Evolutionary conservation across 2,329 filamentous ascomycete species (phyloP), one percentile per base, ranked within the genome.

Genomic region (Talaromyces amestolkiae): DNA sequence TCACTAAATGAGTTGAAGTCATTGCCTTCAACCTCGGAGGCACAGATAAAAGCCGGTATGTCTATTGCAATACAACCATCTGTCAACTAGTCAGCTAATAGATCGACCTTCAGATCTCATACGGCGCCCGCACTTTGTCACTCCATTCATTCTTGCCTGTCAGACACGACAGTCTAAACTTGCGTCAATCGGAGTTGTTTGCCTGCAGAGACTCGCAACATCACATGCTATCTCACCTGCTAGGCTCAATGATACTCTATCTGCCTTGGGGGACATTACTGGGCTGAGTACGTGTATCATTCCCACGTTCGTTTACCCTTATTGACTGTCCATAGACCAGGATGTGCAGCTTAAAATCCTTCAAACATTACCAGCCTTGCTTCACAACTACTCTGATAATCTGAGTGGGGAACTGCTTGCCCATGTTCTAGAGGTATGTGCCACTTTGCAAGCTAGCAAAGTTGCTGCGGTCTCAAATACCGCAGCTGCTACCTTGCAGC

Each of bases 311-410:
- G 3, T 19, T 27, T 22, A 2, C 8, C 27, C 2, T 62, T 66
- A 68, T 72, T 77, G 65, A 77, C 65, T n/a, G 19, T 60, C 68
- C 73, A 63, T 65, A 86, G 85, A 83, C 61, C 82, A 97, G 66
- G 95, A 99, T 79, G 91, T 97, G 2, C 95, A 99, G 75, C 86
- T 99, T 70, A 98, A 98, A 78, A 95, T 98, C 61, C 82, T 99
- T 15, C 95, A 99, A 76, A 92, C 93, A 1, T 80, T 99, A 17
- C 95, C 95, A 3, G 92, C 93, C 1, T 79, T 99, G 41, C 80
- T 98, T 27, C 93, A 97, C 70, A 96, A 97, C 72, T 98, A 98
- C 78, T 87, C 91, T 0, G 84, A 85, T 41, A 91, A 96, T 65
- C 81, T 99, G 43, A 88, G 89, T 66, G 92, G 91, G 1, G 90